phyloP scores from a whole-genome alignment of 2,329 filamentous ascomycete species.

The Pezicula rhizophila region DNA sequence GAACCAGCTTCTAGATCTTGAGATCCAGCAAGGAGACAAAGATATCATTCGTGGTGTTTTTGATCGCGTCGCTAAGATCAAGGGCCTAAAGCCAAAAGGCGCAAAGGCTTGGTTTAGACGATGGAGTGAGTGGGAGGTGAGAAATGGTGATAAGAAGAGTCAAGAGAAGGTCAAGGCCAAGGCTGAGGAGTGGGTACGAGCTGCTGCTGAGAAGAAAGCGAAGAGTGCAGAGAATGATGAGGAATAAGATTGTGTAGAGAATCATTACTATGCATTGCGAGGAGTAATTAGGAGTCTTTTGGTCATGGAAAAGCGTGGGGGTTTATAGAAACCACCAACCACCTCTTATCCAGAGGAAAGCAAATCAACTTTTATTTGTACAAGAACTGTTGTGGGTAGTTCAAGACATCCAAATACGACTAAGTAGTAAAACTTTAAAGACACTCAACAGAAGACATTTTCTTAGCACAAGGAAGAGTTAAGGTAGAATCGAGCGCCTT shows the following conservation, averaged over 20 bases:
- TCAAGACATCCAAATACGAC: too few species aligned
- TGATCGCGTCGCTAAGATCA: constrained; percentile 66
- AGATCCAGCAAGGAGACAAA: constrained; percentile 54
- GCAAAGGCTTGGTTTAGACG: constrained; percentile 85
- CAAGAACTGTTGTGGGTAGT: too few species aligned
- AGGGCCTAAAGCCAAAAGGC: constrained; percentile 72
- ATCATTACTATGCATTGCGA: not conserved
- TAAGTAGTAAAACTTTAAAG: too few species aligned
- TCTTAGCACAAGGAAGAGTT: too few species aligned
- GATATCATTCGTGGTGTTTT: constrained; percentile 70
- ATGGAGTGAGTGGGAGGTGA: constrained; percentile 86
- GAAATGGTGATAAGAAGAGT: constrained; percentile 62
- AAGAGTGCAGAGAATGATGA: not conserved
- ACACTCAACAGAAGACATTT: too few species aligned
- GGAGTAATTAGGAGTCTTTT: not conserved
- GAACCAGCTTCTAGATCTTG: constrained; percentile 86
- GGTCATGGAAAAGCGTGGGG: not conserved
- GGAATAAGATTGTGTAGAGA: not conserved
- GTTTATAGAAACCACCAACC: too few species aligned
- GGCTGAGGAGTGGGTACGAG: constrained; percentile 64
- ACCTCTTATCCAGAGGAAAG: too few species aligned
- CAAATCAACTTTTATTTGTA: too few species aligned
- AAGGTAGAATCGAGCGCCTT: too few species aligned
- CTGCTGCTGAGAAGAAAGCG: constrained; percentile 34
- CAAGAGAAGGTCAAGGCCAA: constrained; percentile 64